These are phyloP conservation scores for Candida andamanensis DNA, from an alignment of 805 yeast species.

Conservation along the genomic window DNA sequence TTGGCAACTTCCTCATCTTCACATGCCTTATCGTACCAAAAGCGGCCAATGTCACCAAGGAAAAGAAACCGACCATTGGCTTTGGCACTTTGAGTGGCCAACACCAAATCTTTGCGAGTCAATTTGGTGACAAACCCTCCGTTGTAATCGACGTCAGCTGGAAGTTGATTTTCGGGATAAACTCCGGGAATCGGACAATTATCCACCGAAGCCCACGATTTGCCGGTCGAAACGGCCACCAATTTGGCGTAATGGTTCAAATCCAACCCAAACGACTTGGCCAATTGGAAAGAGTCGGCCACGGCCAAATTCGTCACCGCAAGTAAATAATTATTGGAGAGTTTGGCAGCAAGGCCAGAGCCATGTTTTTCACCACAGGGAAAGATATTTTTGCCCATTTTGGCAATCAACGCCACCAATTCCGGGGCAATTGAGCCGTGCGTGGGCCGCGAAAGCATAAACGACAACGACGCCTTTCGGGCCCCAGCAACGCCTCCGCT, in stretches of 20 bases:
- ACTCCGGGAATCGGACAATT: slow-evolving; percentile 51
- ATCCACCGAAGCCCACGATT: slow-evolving; percentile 51
- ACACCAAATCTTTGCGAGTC: slow-evolving; percentile 40
- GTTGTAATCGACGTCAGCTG: slow-evolving; percentile 40
- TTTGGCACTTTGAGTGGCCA: slow-evolving; percentile 36
- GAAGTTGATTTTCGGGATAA: slow-evolving; percentile 31
- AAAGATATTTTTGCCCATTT: slow-evolving; percentile 46
- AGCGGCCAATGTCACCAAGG: slow-evolving; percentile 33
- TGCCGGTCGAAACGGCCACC: slow-evolving; percentile 49
- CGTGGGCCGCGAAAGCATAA: slow-evolving; percentile 43
- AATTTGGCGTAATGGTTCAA: slow-evolving; percentile 42
- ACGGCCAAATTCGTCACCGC: slow-evolving; percentile 52
- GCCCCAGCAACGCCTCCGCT: slow-evolving; percentile 56
- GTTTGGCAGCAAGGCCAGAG: slow-evolving; percentile 50
- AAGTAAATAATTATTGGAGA: slow-evolving; percentile 48
- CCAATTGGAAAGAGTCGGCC: slow-evolving; percentile 51
- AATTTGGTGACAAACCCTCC: slow-evolving; percentile 48
- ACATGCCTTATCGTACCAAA: slow-evolving; percentile 41
- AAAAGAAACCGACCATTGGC: slow-evolving; percentile 30
- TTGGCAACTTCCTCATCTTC: slow-evolving; percentile 35
- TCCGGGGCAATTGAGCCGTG: slow-evolving; percentile 24
- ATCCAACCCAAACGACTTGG: slow-evolving; percentile 44
- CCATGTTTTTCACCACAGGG: slow-evolving; percentile 47
- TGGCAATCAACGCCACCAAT: slow-evolving; percentile 25
- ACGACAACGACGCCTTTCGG: slow-evolving; percentile 44